A percentile compares a stretch with the other conserved stretches of the same genome.
Conservation (phyloP, 169 alveolate species). For the Plasmodium vivax region DNA sequence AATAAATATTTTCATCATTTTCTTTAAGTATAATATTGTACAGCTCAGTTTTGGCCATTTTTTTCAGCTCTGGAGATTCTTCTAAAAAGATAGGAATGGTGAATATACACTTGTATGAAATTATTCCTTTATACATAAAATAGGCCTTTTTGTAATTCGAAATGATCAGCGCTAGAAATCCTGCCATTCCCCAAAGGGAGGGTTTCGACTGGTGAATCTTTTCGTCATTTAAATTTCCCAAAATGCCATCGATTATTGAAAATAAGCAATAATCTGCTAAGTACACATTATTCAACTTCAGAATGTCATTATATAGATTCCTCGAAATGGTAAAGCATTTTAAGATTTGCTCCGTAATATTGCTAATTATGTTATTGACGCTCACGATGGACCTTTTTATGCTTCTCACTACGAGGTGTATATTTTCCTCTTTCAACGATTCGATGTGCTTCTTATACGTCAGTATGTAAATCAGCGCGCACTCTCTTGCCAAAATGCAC, state of each 20-base stretch:
- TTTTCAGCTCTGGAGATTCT: not conserved
- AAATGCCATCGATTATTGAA: conserved; percentile 36
- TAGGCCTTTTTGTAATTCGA: conserved; percentile 62
- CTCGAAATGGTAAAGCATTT: conserved; percentile 46
- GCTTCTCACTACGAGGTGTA: conserved; percentile 14
- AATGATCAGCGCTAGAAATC: conserved; percentile 37
- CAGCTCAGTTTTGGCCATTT: conserved; percentile 1
- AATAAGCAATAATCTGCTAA: conserved; percentile 55
- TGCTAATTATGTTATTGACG: conserved; percentile 32
- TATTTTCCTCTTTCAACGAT: conserved; percentile 1
- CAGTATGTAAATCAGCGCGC: conserved; percentile 12
- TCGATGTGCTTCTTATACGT: conserved; percentile 61
- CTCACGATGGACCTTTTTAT: conserved; percentile 40
- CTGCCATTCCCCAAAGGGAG: conserved; percentile 53
- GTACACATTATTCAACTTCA: conserved; percentile 50
- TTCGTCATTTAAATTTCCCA: conserved; percentile 43
- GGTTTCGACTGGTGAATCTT: conserved; percentile 32
- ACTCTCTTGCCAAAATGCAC: conserved; percentile 58
- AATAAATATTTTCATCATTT: conserved; percentile 35
- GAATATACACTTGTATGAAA: conserved; percentile 40
- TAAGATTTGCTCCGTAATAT: conserved; percentile 46
- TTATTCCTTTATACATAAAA: conserved; percentile 62
- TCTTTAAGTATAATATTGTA: conserved; percentile 29
- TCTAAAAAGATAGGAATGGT: conserved; percentile 36
- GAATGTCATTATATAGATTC: conserved; percentile 40